These are phyloP conservation scores for Macrophomina tecta DNA, from an alignment of 2,329 filamentous ascomycete genomes.

Conservation along the genomic window DNA sequence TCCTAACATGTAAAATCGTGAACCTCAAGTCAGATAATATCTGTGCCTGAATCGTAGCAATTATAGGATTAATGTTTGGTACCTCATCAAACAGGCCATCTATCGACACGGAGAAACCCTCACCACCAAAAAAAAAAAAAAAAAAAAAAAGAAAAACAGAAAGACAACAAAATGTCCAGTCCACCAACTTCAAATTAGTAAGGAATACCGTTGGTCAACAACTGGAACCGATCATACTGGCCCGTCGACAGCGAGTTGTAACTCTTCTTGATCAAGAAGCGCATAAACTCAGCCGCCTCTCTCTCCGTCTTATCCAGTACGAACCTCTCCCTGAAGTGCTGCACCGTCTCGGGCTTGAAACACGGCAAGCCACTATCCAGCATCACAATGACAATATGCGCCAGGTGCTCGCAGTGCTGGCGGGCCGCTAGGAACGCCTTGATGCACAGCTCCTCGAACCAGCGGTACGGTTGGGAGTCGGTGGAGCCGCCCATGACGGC, in stretches of 20 bases:
- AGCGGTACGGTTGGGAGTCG: slow-evolving; percentile 85
- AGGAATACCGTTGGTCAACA: slow-evolving; percentile 95
- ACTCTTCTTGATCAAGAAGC: slow-evolving; percentile 86
- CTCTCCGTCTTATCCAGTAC: slow-evolving; percentile 89
- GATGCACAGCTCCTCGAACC: slow-evolving; percentile 95
- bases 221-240: slow-evolving; percentile 97
- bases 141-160: not conserved
- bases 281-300: slow-evolving; percentile 94
- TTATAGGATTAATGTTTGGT: too few relatives aligned
- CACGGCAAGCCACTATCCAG: slow-evolving; percentile 94
- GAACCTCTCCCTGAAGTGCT: slow-evolving; percentile 91
- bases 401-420: slow-evolving; percentile 85
- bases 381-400: slow-evolving; percentile 91
- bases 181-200: slow-evolving; percentile 61
- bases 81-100: too few relatives aligned
- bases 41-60: too few relatives aligned
- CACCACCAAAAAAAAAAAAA: not conserved
- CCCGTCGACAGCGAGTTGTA: slow-evolving; percentile 90
- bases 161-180: not conserved
- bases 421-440: slow-evolving; percentile 92
- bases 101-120: not conserved
- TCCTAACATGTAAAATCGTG: too few relatives aligned
- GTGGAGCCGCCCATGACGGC: slow-evolving; percentile 93
- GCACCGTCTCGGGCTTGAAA: slow-evolving; percentile 95
- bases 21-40: too few relatives aligned